phyloP scores from a whole-genome alignment of 306 rosid species.

The Bauhinia variegata region DNA sequence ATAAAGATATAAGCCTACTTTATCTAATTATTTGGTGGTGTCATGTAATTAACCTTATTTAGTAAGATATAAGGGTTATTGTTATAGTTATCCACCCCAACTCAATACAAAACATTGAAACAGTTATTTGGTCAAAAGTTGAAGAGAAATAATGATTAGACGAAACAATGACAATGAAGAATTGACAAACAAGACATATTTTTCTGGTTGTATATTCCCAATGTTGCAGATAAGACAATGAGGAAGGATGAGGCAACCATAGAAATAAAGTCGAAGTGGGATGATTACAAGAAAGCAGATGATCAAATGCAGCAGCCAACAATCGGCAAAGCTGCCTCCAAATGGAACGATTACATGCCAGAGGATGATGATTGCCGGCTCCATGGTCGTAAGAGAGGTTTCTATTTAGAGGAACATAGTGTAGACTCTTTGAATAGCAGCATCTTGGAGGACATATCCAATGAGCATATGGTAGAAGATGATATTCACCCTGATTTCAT shows the following conservation, averaged over 20 bases:
- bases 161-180: no score
- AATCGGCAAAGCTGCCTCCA: slow-evolving; percentile 46
- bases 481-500: slow-evolving; percentile 83
- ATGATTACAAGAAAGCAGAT: slow-evolving; percentile 2
- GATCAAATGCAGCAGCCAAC: slow-evolving; percentile 20
- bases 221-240: slow-evolving; percentile 39
- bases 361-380: slow-evolving; percentile 40
- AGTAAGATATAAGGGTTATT: no score
- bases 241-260: slow-evolving; percentile 22
- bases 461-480: slow-evolving; percentile 72
- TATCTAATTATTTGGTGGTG: no score
- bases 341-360: slow-evolving; percentile 67
- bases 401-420: slow-evolving; percentile 9
- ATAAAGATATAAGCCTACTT: no score
- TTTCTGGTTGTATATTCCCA: not conserved
- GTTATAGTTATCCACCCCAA: no score
- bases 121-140: no score
- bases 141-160: no score
- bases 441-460: slow-evolving; percentile 35
- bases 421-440: slow-evolving; percentile 3
- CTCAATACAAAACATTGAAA: no score
- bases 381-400: not conserved
- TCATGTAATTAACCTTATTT: no score
- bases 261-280: slow-evolving; percentile 32
- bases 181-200: no score